A percentile compares a stretch with the other conserved stretches of the same genome.
These are phyloP conservation scores for Biancaea sappan DNA, from an alignment of 306 rosid genomes.

Conservation along the genomic window DNA sequence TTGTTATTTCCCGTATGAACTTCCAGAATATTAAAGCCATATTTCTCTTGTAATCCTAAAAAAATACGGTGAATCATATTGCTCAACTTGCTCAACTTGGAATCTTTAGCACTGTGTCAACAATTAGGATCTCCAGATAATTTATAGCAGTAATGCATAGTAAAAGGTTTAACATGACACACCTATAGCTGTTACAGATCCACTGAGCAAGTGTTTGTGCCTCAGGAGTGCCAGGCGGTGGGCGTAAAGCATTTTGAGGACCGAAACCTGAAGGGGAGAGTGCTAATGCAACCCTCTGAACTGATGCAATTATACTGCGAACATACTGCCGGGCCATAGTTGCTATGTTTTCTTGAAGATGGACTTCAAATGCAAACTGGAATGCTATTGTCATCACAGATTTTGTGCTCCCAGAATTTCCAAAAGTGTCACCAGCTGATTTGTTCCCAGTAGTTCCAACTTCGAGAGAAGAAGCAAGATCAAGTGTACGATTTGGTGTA, in stretches of 20 bases:
- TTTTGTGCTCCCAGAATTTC: conserved; percentile 67
- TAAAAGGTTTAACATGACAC: conserved; percentile 20
- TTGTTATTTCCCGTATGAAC: not conserved
- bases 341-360: conserved; percentile 87
- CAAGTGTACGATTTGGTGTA: conserved; percentile 93
- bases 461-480: conserved; percentile 96
- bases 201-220: conserved; percentile 87
- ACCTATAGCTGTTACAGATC: conserved; percentile 89
- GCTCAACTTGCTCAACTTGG: not conserved
- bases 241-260: conserved; percentile 59
- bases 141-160: not conserved
- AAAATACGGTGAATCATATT: not conserved
- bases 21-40: not conserved
- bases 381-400: conserved; percentile 99
- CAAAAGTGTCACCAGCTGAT: conserved; percentile 61
- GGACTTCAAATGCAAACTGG: conserved; percentile 91
- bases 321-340: conserved; percentile 93
- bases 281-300: conserved; percentile 95
- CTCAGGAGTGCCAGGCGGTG: conserved; percentile 88
- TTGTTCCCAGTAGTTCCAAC: conserved; percentile 76
- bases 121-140: not conserved
- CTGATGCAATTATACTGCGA: conserved; percentile 87
- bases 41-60: not conserved
- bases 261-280: conserved; percentile 82
- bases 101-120: not conserved